Base-by-base conservation (phyloP, 2,329 filamentous ascomycete genomes). In the Paecilomyces sp. region DNA sequence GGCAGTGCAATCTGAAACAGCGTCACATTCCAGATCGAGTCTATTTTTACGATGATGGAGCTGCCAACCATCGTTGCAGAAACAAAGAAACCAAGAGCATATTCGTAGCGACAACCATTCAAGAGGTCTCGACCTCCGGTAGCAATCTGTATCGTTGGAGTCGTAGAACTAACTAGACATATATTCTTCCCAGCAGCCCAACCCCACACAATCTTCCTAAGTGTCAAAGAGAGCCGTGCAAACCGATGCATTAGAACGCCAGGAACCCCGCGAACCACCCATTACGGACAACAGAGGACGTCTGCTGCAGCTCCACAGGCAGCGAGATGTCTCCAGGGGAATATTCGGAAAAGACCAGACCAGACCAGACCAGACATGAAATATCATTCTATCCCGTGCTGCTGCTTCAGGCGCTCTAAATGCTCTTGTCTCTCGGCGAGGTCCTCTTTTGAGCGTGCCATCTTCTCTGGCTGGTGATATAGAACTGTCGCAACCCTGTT, bases 321-420 rank as follows among this genome's bases (percentile, higher is more conserved):
- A 69, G 68, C 68, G 62, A 66, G 65, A 69, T 70, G 70, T 65
- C 68, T 64, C 69, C 64, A 71, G 67, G 50, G 69, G 67, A 67
- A 67, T 66, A 72, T 64, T 62, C 63, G 66, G 64, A 72, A 61
- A 71, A 70, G 64, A 28, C 25, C 25, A 28, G 57, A 47, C 41
- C 25, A 28, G 57, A 47, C 41, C 25, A 63, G 63, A 62, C 59
- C 61, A 67, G 64, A 60, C 64, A 59, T 12, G 60, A 67, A 66
- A 67, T 64, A 64, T 93, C 91, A 99, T 88, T 97, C 93, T 84
- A 97, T 97, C 76, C 92, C 93, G 79, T 99, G 92, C 79, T 97
- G 91, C 75, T 89, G 87, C 83, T 99, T 99, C 81, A 97, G 88
- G 82, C 91, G 90, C 85, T 96, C 93, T 90, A 99, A 87, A 83